These are phyloP conservation scores for Eimeria tenella DNA, from an alignment of 169 alveolate genomes.

Conservation along the genomic window DNA sequence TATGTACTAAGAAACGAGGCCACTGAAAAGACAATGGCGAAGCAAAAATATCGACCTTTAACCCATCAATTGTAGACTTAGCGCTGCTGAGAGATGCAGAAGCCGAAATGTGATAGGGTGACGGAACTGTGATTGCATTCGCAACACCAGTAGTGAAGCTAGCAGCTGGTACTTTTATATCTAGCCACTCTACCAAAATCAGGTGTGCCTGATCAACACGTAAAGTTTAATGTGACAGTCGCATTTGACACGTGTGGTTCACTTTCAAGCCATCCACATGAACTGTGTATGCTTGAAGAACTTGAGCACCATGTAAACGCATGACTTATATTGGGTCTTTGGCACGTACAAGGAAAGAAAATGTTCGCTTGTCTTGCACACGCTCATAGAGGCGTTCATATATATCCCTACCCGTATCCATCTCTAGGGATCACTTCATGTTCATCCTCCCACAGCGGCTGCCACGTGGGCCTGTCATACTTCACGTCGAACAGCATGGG, in stretches of 20 bases:
- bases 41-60: background rate
- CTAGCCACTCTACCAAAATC: background rate
- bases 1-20: too few species aligned
- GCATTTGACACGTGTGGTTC: too few species aligned
- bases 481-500: constrained; percentile 75
- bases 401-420: constrained; percentile 64
- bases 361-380: background rate
- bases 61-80: background rate
- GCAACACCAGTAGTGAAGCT: background rate
- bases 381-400: background rate
- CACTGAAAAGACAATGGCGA: too few species aligned
- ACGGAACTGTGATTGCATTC: background rate
- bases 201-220: background rate
- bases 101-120: background rate
- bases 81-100: background rate
- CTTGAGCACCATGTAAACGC: too few species aligned
- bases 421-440: constrained; percentile 68
- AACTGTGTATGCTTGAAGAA: too few species aligned
- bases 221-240: too few species aligned
- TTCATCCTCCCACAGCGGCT: constrained; percentile 78
- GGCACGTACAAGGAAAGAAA: too few species aligned
- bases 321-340: too few species aligned
- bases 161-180: background rate
- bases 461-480: constrained; percentile 76
- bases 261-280: too few species aligned